A percentile compares a stretch with the other conserved stretches of the same genome.
Conservation (phyloP, 768 basidiomycete species). For the Serendipita sp. region DNA sequence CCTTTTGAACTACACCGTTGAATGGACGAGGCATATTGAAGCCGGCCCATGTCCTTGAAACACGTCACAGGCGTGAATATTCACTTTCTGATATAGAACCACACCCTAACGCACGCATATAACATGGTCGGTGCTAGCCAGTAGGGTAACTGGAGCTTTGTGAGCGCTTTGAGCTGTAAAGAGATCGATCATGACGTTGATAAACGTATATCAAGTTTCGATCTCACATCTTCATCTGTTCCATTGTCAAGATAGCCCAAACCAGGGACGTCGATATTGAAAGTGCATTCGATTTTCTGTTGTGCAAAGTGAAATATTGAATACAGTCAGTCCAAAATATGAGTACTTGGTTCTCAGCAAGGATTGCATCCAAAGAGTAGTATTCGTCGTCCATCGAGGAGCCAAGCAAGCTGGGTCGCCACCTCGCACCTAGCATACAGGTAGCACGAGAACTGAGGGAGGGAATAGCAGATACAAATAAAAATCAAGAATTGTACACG, state of each 20-base stretch:
- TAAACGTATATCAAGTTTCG: neutral
- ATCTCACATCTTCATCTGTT: slow-evolving; percentile 59
- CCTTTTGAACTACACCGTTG: slow-evolving; percentile 60
- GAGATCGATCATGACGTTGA: neutral
- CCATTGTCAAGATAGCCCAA: slow-evolving; percentile 87
- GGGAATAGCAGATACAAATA: no score
- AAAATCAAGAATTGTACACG: no score
- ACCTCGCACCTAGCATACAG: neutral
- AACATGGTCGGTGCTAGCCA: slow-evolving; percentile 85
- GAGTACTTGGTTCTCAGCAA: slow-evolving; percentile 75
- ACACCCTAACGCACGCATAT: slow-evolving; percentile 52
- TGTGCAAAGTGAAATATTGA: neutral
- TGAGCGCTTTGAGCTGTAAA: slow-evolving; percentile 53
- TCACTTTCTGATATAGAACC: neutral
- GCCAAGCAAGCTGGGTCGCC: neutral
- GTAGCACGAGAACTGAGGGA: no score
- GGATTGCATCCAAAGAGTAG: slow-evolving; percentile 79
- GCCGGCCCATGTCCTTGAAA: slow-evolving; percentile 67
- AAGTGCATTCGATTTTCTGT: slow-evolving; percentile 87
- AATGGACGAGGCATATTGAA: slow-evolving; percentile 73
- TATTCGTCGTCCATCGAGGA: slow-evolving; percentile 73
- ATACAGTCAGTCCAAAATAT: neutral
- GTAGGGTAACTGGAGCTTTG: slow-evolving; percentile 71
- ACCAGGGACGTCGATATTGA: slow-evolving; percentile 68
- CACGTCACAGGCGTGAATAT: neutral